Conservation (phyloP, 805 yeast species). For the Lachancea kluyveri region DNA sequence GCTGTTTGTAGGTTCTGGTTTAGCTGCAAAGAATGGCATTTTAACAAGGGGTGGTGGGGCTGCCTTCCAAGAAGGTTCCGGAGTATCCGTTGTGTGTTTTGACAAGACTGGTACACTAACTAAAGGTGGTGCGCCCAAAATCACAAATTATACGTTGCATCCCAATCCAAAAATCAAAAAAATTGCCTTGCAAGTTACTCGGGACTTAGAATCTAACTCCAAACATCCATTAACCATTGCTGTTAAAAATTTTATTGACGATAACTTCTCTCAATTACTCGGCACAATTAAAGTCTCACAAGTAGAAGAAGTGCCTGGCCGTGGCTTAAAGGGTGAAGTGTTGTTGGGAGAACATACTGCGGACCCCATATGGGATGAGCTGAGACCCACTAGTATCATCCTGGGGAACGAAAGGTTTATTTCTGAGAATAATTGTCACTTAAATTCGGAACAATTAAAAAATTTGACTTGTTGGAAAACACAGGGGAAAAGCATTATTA, state of each 20-base stretch:
- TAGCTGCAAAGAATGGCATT: slow-evolving; percentile 73
- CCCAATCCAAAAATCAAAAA: slow-evolving; percentile 11
- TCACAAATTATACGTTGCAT: slow-evolving; percentile 43
- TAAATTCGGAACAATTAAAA: slow-evolving; percentile 32
- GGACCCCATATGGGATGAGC: slow-evolving; percentile 29
- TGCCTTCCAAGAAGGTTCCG: slow-evolving; percentile 73
- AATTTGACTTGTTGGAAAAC: slow-evolving; percentile 48
- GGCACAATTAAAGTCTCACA: slow-evolving; percentile 37
- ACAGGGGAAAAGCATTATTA: slow-evolving; percentile 57
- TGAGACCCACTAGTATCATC: slow-evolving; percentile 34
- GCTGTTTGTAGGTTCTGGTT: slow-evolving; percentile 68
- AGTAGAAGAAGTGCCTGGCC: slow-evolving; percentile 52
- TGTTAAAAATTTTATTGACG: slow-evolving; percentile 38
- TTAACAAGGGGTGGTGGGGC: slow-evolving; percentile 77
- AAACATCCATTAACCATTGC: slow-evolving; percentile 66
- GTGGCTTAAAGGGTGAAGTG: slow-evolving; percentile 47
- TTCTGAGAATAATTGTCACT: slow-evolving; percentile 38
- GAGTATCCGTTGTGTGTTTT: slow-evolving; percentile 57
- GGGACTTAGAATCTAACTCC: slow-evolving; percentile 57
- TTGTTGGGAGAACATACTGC: slow-evolving; percentile 17
- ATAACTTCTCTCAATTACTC: slow-evolving; percentile 14
- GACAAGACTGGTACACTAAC: slow-evolving; percentile 80
- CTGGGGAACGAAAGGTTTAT: slow-evolving; percentile 60
- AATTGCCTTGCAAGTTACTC: slow-evolving; percentile 38
- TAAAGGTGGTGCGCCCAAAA: slow-evolving; percentile 48